Evolutionary conservation across 2,329 filamentous ascomycete species (phyloP).

Genomic region (Claviceps sp.): DNA sequence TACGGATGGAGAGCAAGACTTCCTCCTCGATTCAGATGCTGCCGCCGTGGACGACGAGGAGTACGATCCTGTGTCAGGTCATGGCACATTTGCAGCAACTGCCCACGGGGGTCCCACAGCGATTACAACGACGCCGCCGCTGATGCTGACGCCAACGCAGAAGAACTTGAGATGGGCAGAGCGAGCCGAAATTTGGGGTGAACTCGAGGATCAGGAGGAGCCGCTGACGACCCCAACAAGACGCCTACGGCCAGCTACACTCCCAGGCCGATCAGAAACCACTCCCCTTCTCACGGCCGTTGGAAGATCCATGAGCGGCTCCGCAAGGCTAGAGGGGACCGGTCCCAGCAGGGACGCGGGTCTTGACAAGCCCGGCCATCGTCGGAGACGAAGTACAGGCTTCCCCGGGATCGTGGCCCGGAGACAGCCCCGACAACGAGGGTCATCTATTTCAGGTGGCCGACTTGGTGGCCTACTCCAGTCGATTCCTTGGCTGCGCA

Average conservation of each 20-base stretch:
- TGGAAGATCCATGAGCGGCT: constrained; percentile 19
- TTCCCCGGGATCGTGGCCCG: constrained; percentile 49
- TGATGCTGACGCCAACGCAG: constrained; percentile 24
- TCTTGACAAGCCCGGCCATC: constrained; percentile 22
- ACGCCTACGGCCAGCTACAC: constrained; percentile 34
- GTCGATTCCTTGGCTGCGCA: constrained; percentile 41
- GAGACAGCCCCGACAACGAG: constrained; percentile 24
- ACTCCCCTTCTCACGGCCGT: constrained; percentile 25
- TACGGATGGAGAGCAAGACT: constrained; percentile 46
- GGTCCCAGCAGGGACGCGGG: constrained; percentile 18
- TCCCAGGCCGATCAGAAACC: constrained; percentile 28
- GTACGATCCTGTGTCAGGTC: constrained; percentile 24
- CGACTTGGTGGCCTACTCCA: constrained; percentile 36
- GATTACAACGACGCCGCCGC: constrained; percentile 14
- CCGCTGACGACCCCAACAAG: constrained; percentile 23
- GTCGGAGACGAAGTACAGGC: constrained; percentile 44
- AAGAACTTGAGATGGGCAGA: constrained; percentile 48
- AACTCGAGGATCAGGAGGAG: constrained; percentile 61
- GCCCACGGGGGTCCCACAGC: constrained; percentile 16
- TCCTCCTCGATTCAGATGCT: constrained; percentile 35
- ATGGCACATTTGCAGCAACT: constrained; percentile 34
- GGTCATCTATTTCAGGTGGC: constrained; percentile 33
- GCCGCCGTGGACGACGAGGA: constrained; percentile 29
- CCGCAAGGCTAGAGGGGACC: constrained; percentile 13
- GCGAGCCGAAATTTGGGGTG: constrained; percentile 73